Evolutionary conservation across 371 early-diverging fungal species (phyloP), one percentile per base, ranked within the genome.

Genomic region (Lichtheimia corymbifera): DNA sequence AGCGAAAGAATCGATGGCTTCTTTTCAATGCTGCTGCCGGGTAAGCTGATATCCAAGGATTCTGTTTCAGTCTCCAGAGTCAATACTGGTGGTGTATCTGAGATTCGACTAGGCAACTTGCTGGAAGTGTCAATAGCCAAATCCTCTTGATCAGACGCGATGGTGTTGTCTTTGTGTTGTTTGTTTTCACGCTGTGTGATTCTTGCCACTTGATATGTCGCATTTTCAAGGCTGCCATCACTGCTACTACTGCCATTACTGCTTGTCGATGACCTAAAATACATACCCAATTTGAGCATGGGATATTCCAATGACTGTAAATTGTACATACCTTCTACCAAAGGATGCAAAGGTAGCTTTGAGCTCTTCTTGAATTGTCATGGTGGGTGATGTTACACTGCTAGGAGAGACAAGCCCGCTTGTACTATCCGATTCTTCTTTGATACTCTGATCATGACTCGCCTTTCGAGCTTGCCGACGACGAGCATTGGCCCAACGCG

Each of bases 401-500:
- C 35, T 35, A 9, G 35, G 35, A 35, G 35, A 35, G 11, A 35
- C 35, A 35, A 35, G 35, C 35, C 35, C 35, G 11, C 35, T 35
- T 35, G 35, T 18, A 22, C 5, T 3, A 40, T 27, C 54, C 13
- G 15, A 22, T 51, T 18, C 49, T 13, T 56, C 43, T n/a, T 44
- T 42, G 47, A 45, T 11, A n/a, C 49, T 28, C 18, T 28, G 35
- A 7, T 56, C 50, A 9, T n/a, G 40, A 24, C 57, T 62, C 14
- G 47, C 64, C 24, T 52, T 51, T 18, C 54, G 45, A 27, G 54
- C 43, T 24, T 69, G 74, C 53, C 71, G 61, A 25, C 72, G 65
- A 9, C 77, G 67, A 24, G 68, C 68, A 53, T 70, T 72, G 2
- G 63, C 64, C 3, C 68, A 62, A 44, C 81, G 70, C 14, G 61